phyloP scores from a whole-genome alignment of 2,329 filamentous ascomycete species.

The Trichoderma gracile region DNA sequence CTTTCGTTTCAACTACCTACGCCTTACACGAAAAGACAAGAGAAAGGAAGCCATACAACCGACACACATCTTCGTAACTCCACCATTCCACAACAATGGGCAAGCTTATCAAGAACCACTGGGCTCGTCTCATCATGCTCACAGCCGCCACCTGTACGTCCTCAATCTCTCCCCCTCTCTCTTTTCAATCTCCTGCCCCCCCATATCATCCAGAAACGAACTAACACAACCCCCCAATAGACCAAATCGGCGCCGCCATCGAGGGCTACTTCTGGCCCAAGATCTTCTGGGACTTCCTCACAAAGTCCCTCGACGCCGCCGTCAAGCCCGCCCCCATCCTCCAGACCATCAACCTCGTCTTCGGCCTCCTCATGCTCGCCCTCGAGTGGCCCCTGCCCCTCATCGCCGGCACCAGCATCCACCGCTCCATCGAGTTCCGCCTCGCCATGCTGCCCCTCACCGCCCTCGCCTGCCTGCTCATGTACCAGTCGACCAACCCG shows the following conservation, averaged over 20 bases:
- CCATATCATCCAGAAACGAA: not conserved
- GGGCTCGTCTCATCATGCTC: constrained; percentile 90
- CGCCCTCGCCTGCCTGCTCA: constrained; percentile 69
- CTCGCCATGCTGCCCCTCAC: constrained; percentile 80
- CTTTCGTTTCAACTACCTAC: not conserved
- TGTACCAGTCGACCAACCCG: constrained; percentile 92
- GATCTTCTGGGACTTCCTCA: constrained; percentile 96
- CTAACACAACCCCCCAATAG: constrained; percentile 61
- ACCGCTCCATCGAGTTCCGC: constrained; percentile 84
- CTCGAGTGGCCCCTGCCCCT: constrained; percentile 89
- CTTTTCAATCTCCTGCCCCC: too few species aligned
- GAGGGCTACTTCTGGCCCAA: constrained; percentile 98
- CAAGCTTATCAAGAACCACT: constrained; percentile 99
- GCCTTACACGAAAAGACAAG: not conserved
- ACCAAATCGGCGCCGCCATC: constrained; percentile 81
- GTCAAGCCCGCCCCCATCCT: constrained; percentile 87
- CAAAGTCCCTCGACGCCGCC: constrained; percentile 80
- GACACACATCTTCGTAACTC: not conserved
- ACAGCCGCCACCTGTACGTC: constrained; percentile 74
- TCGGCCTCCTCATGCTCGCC: constrained; percentile 75
- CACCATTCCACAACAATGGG: constrained; percentile 64
- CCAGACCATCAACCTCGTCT: constrained; percentile 84
- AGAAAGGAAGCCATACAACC: not conserved
- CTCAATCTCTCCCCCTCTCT: too few species aligned
- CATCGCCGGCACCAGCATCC: constrained; percentile 73